These are phyloP conservation scores for Pugionium cornutum DNA, from an alignment of 345 rosid genomes.

Conservation along the genomic window DNA sequence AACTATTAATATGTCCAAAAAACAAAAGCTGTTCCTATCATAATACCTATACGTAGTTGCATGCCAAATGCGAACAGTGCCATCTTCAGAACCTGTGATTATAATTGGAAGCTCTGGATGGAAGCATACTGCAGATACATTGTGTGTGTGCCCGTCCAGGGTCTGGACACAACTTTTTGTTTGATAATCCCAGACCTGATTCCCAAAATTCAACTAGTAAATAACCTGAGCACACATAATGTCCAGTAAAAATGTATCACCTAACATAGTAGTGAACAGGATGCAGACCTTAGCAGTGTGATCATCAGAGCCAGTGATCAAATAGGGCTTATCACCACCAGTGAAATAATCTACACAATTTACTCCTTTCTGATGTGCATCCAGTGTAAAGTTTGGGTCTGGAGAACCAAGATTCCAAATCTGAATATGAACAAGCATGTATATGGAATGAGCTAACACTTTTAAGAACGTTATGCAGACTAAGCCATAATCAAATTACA, in stretches of 20 bases:
- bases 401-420: slow-evolving; percentile 98
- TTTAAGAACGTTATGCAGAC: slow-evolving; percentile 11
- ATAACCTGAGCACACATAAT: slow-evolving; percentile 23
- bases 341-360: slow-evolving; percentile 93
- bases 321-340: slow-evolving; percentile 90
- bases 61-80: slow-evolving; percentile 82
- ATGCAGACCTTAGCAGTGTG: slow-evolving; percentile 84
- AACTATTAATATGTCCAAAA: neutral
- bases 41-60: slow-evolving; percentile 70
- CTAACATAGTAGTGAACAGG: slow-evolving; percentile 10
- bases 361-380: slow-evolving; percentile 93
- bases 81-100: slow-evolving; percentile 85
- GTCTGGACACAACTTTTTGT: slow-evolving; percentile 86
- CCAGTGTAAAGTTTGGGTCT: slow-evolving; percentile 90
- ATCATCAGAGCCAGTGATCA: slow-evolving; percentile 93
- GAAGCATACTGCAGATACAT: slow-evolving; percentile 81
- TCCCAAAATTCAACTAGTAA: slow-evolving; percentile 31
- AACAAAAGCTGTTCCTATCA: neutral
- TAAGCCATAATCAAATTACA: slow-evolving; percentile 20
- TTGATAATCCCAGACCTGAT: slow-evolving; percentile 88
- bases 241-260: slow-evolving; percentile 10
- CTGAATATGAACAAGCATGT: slow-evolving; percentile 44
- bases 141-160: slow-evolving; percentile 80
- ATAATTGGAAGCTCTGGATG: slow-evolving; percentile 85
- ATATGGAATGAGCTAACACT: slow-evolving; percentile 15